Evolutionary conservation across 2,329 filamentous ascomycete species (phyloP).

Genomic region (Monascus ruber): DNA sequence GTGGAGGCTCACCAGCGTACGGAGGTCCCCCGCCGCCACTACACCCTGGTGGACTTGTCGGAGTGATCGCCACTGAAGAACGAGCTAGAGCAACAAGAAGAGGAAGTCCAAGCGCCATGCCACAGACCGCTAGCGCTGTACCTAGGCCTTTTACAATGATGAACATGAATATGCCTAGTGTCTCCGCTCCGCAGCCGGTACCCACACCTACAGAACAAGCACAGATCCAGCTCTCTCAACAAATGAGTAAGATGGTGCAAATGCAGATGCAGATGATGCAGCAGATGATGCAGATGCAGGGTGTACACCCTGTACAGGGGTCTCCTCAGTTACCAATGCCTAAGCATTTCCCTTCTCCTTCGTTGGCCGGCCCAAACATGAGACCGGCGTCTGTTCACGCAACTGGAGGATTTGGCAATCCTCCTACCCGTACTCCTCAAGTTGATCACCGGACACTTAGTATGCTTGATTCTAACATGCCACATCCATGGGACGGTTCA

Average conservation of each 20-base stretch:
- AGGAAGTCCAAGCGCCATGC: slow-evolving; percentile 55
- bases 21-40: slow-evolving; percentile 28
- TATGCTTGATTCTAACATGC: slow-evolving; percentile 59
- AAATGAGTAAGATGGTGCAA: slow-evolving; percentile 81
- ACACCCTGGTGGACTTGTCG: slow-evolving; percentile 69
- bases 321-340: slow-evolving; percentile 14
- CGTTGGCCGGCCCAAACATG: slow-evolving; percentile 16
- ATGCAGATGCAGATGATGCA: slow-evolving; percentile 95
- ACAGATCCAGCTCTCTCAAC: slow-evolving; percentile 68
- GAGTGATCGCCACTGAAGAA: slow-evolving; percentile 79
- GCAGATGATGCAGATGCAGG: slow-evolving; percentile 53
- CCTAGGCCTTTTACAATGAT: slow-evolving; percentile 29
- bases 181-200: slow-evolving; percentile 14
- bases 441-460: slow-evolving; percentile 59
- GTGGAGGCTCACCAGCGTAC: slow-evolving; percentile 42
- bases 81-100: slow-evolving; percentile 64
- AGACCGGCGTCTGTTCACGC: slow-evolving; percentile 41
- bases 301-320: slow-evolving; percentile 21
- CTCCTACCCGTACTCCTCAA: slow-evolving; percentile 13
- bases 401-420: slow-evolving; percentile 11
- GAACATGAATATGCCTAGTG: slow-evolving; percentile 12
- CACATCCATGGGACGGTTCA: slow-evolving; percentile 24
- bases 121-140: slow-evolving; percentile 16
- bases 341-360: slow-evolving; percentile 16
- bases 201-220: slow-evolving; percentile 56